These are phyloP conservation scores for Pharnaceum exiguum DNA, from an alignment of 148 eudicot genomes.

Conservation along the genomic window DNA sequence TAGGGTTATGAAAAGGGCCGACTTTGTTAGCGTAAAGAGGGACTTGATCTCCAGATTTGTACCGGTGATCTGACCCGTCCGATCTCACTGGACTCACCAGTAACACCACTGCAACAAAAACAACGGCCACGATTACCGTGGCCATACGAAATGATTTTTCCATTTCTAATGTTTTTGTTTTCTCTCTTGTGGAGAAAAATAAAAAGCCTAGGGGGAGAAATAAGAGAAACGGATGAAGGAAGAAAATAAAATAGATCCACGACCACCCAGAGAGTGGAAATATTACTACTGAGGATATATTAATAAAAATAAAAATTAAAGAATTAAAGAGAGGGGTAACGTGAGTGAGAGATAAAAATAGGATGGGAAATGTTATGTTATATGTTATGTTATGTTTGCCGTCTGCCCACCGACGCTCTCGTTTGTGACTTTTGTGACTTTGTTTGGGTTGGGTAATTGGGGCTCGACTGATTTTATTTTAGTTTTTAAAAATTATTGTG, in stretches of 20 bases:
- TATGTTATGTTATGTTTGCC: not conserved
- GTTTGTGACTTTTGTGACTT: slow-evolving; percentile 10
- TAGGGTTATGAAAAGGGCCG: slow-evolving; percentile 73
- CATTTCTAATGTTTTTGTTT: slow-evolving; percentile 16
- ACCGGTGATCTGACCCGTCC: slow-evolving; percentile 56
- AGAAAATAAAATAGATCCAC: not conserved
- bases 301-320: not conserved
- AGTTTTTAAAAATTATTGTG: not conserved
- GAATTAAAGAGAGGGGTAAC: not conserved
- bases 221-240: not conserved
- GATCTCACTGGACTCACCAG: slow-evolving; percentile 30
- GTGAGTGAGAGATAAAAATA: slow-evolving; percentile 4
- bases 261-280: too few relatives aligned
- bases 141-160: slow-evolving; percentile 22
- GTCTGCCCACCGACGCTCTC: slow-evolving; percentile 20
- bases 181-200: not conserved
- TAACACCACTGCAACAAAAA: not conserved
- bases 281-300: too few relatives aligned
- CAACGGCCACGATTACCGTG: slow-evolving; percentile 20
- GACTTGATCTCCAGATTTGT: slow-evolving; percentile 51
- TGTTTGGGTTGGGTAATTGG: too few relatives aligned
- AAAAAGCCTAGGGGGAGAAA: not conserved
- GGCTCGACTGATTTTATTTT: slow-evolving; percentile 14
- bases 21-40: slow-evolving; percentile 65
- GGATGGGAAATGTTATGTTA: slow-evolving; percentile 3